A percentile compares a stretch with the other conserved stretches of the same genome.
Conservation (phyloP, 1,284 basidiomycete genomes). For the Tremellales sp. region DNA sequence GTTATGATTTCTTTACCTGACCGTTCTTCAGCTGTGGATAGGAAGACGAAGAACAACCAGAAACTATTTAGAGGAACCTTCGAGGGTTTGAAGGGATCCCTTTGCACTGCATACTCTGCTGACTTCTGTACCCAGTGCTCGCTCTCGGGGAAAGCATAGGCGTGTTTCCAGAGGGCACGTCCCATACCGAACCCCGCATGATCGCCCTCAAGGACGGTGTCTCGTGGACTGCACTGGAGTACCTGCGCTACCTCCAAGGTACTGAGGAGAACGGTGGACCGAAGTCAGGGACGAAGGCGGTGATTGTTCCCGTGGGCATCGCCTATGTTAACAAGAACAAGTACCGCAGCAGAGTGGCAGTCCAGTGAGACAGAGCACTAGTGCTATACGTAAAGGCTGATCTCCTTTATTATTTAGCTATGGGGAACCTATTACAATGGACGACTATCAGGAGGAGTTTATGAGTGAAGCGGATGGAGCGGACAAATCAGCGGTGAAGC, state of each 20-base stretch:
- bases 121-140: slow-evolving; percentile 53
- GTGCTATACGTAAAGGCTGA: neutral
- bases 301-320: slow-evolving; percentile 78
- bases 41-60: slow-evolving; percentile 85
- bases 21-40: slow-evolving; percentile 69
- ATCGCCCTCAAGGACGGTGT: slow-evolving; percentile 93
- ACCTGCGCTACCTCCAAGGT: slow-evolving; percentile 66
- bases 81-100: slow-evolving; percentile 50
- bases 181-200: slow-evolving; percentile 77
- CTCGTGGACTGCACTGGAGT: slow-evolving; percentile 93
- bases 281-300: slow-evolving; percentile 51
- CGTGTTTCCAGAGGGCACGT: slow-evolving; percentile 83
- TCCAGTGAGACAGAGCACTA: slow-evolving; percentile 47
- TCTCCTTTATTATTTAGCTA: slow-evolving; percentile 56
- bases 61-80: slow-evolving; percentile 86
- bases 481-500: slow-evolving; percentile 77
- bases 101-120: neutral
- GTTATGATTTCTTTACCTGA: slow-evolving; percentile 8
- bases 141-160: slow-evolving; percentile 75
- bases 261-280: slow-evolving; percentile 50
- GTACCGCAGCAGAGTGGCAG: slow-evolving; percentile 67
- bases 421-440: slow-evolving; percentile 71
- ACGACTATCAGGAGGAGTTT: slow-evolving; percentile 73
- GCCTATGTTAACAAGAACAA: slow-evolving; percentile 93
- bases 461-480: slow-evolving; percentile 63